Conservation (phyloP, 768 basidiomycete genomes). For the Lanmaoa pseudosensibilis region DNA sequence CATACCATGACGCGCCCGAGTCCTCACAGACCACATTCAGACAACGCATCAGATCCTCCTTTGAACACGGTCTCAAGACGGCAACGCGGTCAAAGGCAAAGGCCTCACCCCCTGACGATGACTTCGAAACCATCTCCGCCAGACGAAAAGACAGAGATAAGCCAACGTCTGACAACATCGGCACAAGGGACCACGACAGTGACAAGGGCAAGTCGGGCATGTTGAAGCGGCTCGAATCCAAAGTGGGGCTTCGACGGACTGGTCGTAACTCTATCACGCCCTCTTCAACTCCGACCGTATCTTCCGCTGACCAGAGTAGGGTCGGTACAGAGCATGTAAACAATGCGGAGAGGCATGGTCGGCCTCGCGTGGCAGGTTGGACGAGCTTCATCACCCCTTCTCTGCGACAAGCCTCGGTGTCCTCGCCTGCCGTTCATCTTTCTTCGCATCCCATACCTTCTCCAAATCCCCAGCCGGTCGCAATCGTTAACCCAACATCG, state of each 20-base stretch:
- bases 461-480: constrained; percentile 48
- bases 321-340: constrained; percentile 31
- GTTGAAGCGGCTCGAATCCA: constrained; percentile 49
- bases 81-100: constrained; percentile 59
- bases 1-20: constrained; percentile 37
- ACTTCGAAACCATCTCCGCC: constrained; percentile 42
- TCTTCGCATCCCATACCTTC: constrained; percentile 57
- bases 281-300: constrained; percentile 41
- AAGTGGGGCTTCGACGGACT: constrained; percentile 48
- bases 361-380: constrained; percentile 51
- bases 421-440: constrained; percentile 70
- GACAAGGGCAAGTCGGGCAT: constrained; percentile 47
- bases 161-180: constrained; percentile 31
- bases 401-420: constrained; percentile 67
- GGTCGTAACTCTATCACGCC: constrained; percentile 41
- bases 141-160: constrained; percentile 47
- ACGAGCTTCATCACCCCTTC: constrained; percentile 66
- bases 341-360: constrained; percentile 39
- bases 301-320: constrained; percentile 26
- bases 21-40: constrained; percentile 53
- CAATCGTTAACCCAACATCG: constrained; percentile 49
- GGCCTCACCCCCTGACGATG: constrained; percentile 38
- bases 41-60: constrained; percentile 59
- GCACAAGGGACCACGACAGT: constrained; percentile 32
- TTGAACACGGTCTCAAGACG: constrained; percentile 65